phyloP scores from a whole-genome alignment of 305 asterid species.

The Fraxinus platypoda region DNA sequence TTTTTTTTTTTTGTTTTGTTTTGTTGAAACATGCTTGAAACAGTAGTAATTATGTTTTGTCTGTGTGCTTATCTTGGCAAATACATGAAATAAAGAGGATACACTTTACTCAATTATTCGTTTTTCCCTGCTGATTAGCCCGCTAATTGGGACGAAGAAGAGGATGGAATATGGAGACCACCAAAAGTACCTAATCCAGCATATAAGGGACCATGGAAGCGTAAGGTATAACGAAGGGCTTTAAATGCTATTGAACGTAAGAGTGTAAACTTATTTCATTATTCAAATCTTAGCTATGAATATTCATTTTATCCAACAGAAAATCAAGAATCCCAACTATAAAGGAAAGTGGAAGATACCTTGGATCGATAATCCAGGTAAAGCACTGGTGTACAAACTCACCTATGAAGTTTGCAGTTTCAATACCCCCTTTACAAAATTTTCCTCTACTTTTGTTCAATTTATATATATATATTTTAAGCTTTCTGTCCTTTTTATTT shows the following conservation, averaged over 20 bases:
- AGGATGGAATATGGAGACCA: conserved; percentile 89
- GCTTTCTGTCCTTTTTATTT: not conserved
- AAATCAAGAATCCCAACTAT: conserved; percentile 86
- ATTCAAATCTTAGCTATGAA: conserved; percentile 14
- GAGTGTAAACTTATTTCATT: not conserved
- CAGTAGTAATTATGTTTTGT: not conserved
- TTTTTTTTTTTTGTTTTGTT: not conserved
- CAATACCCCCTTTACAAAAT: conserved; percentile 1
- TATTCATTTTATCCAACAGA: conserved; percentile 38
- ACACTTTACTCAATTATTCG: conserved; percentile 2
- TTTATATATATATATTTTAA: no score
- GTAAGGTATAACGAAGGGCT: conserved; percentile 49
- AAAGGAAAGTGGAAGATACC: conserved; percentile 97
- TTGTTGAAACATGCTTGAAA: not conserved
- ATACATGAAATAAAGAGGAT: not conserved
- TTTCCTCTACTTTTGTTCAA: not conserved
- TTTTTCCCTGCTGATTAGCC: conserved; percentile 51
- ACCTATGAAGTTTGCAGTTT: conserved; percentile 2
- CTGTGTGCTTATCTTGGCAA: not conserved
- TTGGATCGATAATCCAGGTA: conserved; percentile 98
- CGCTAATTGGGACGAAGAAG: conserved; percentile 95
- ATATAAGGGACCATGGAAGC: conserved; percentile 89
- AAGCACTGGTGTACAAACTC: conserved; percentile 4
- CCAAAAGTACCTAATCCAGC: conserved; percentile 86
- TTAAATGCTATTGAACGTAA: not conserved